Evolutionary conservation across 768 basidiomycete species (phyloP), one percentile per base, ranked within the genome.

Genomic region (Melanogaster broomeanus): DNA sequence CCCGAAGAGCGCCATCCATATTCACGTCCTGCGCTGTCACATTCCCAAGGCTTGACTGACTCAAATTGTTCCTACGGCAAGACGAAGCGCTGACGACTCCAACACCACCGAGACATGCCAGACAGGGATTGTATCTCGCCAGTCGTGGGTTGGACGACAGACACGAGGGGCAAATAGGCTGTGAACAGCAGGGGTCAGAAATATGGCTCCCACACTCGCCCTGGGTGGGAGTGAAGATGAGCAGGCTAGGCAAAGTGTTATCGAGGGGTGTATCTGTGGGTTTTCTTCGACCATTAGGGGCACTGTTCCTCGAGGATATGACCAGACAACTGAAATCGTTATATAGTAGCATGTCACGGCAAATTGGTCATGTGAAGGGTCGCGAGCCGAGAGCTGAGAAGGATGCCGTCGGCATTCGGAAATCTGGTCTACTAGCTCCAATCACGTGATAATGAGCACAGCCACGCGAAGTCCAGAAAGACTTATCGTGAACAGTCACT

Each of bases 91-190:
- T 53, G 13, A 62, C 53, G 15, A 77, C 76, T 15, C 65, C 75
- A 2, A 83, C 77, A 3, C 85, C 85, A 12, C 76, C 80, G 2
- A 88, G 74, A 61, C 88, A 90, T 7, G 76, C 74, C 16, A 91
- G 67, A 64, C 89, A 91, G 7, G 89, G 89, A 61, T 89, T 72
- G 61, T 90, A 90, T 50, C 82, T 72, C 30, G 75, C 69, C 19
- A 90, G 73, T 16, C 89, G 78, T 1, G 86, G 83, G 61, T 89
- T 90, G 3, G 71, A 62, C 2, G 64, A 49, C 19, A 85, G 67
- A 61, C 89, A 91, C 3, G 63, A 49, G 6, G 75, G 71, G 57
- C 89, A 91, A 45, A 91, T 90, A 4, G 80, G 81, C 0, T 80
- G 77, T 8, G 61, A 53, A 69, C 89, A 91, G 67, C 89, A 91